Percentiles rank a stretch among this genome's conserved stretches.
phyloP scores from a whole-genome alignment of 2,329 filamentous ascomycete species.

The Fusarium dlaminii region DNA sequence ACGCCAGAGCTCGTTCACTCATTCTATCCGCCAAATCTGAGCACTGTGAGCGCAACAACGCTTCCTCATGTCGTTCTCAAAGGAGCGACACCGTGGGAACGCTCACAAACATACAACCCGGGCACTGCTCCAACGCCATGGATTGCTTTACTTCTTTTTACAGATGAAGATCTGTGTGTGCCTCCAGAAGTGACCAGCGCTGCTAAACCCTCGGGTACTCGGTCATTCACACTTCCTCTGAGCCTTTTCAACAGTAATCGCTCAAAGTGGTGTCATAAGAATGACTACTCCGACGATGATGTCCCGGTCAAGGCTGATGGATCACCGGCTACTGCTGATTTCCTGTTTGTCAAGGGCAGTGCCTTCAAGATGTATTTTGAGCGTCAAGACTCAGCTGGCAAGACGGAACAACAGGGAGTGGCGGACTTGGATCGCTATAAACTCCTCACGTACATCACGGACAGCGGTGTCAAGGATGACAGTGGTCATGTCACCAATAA shows the following conservation, averaged over 20 bases:
- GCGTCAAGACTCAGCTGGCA: background rate
- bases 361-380: background rate
- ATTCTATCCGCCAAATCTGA: background rate
- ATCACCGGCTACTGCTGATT: background rate
- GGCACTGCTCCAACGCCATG: background rate
- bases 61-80: background rate
- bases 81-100: background rate
- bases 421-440: background rate
- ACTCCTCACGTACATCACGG: background rate
- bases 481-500: background rate
- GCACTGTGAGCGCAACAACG: background rate
- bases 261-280: background rate
- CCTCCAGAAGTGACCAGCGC: background rate
- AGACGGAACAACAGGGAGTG: accelerated
- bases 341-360: background rate
- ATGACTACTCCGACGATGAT: background rate
- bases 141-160: background rate
- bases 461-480: background rate
- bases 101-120: background rate
- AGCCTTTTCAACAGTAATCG: background rate
- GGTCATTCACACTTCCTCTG: background rate
- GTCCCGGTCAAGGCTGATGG: background rate
- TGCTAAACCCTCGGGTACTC: background rate
- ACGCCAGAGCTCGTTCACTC: background rate
- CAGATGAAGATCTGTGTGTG: background rate